Conservation (phyloP, 148 eudicot genomes). For the Polygonum maritimum region DNA sequence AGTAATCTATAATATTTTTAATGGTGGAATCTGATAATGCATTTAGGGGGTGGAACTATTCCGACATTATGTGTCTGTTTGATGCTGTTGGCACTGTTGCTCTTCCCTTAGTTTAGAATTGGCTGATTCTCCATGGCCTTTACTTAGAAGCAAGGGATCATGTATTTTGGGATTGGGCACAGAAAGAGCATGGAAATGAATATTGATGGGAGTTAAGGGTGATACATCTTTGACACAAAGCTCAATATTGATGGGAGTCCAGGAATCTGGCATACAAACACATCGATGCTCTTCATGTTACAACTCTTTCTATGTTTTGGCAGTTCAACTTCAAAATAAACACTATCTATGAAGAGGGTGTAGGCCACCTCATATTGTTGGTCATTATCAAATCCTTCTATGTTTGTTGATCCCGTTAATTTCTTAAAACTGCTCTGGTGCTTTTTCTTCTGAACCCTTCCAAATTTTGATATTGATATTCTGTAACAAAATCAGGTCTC, state of each 20-base stretch:
- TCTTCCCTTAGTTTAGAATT: not conserved
- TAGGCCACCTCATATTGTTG: not conserved
- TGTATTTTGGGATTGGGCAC: not conserved
- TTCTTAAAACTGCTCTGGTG: not conserved
- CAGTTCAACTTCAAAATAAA: not conserved
- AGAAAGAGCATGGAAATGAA: not conserved
- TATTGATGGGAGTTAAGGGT: not conserved
- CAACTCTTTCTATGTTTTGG: not conserved
- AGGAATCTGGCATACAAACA: not conserved
- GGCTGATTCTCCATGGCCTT: not conserved
- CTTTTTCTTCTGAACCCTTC: not conserved
- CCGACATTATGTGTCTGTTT: not conserved
- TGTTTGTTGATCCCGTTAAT: not conserved
- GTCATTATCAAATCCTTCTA: not conserved
- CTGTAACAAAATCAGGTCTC: slow-evolving; percentile 51
- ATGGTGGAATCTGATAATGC: not conserved
- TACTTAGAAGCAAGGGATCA: not conserved
- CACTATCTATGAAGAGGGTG: not conserved
- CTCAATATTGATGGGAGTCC: not conserved
- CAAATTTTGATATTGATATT: not conserved
- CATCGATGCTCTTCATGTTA: not conserved
- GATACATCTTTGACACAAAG: not conserved
- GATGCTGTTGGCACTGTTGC: not conserved
- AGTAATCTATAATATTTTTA: not conserved
- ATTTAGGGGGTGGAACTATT: not conserved